Evolutionary conservation across 805 yeast genomes (phyloP), one percentile per base, ranked within the genome.

Genomic region (Suhomyces faveliae): DNA sequence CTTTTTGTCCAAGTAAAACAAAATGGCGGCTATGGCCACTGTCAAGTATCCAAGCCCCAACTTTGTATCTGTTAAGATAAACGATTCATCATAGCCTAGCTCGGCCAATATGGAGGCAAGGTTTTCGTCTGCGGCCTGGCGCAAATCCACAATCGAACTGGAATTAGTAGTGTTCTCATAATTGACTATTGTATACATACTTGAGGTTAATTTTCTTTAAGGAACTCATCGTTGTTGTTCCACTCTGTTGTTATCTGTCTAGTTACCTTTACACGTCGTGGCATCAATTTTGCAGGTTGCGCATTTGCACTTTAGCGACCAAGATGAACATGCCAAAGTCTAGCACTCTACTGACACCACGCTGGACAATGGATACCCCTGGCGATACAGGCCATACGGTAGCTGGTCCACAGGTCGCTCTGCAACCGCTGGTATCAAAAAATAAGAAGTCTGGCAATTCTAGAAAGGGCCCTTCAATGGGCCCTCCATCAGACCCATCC

Each of bases 1-100:
- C 49, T 77, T 71, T 60, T 80, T 80, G 49, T 81, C 86, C 22
- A 74, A 48, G 49, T 68, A 68, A 57, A 70, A 81, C 51, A 79
- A 63, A 17, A 62, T 59, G 2, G 71, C 84, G 7, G 83, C 76
- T 23, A 73, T 57, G 4, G 64, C 64, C 11, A 78, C 80, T 4
- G 80, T 73, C 27, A 65, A 30, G 49, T 74, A 71, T 0, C 84
- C 84, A 29, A 81, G 61, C 1, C 70, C 79, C 22, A 81, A 60
- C 57, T 77, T 78, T 37, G 68, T 57, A 55, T 81, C 85, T 27
- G 60, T 56, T 13, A 78, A 51, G 11, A 51, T 53, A 53, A 79
- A 80, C 22, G 78, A 70, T 56, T 81, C 80, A 10, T 62, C 61
- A 53, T 68, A 81, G 3, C 80, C 82, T 10, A 79, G 58, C 33